phyloP scores from a whole-genome alignment of 1,139 yeast genomes.

The Ogataea hybrid region DNA sequence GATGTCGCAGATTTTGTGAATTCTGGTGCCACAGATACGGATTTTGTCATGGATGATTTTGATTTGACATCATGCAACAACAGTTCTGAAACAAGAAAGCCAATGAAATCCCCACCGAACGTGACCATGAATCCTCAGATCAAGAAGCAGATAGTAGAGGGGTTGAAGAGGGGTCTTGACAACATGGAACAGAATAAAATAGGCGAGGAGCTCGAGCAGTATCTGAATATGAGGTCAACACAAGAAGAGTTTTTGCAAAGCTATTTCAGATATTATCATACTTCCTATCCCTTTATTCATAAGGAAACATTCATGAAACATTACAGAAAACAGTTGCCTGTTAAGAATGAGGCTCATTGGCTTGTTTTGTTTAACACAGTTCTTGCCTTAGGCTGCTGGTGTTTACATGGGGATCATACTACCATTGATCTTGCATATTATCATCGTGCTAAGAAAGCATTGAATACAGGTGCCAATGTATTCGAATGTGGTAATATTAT shows the following conservation, averaged over 20 bases:
- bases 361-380: constrained; percentile 52
- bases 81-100: too few relatives aligned
- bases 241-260: constrained; percentile 39
- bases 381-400: constrained; percentile 63
- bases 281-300: constrained; percentile 60
- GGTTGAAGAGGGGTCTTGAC: constrained; percentile 19
- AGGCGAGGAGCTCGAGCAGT: constrained; percentile 17
- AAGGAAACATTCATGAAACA: constrained; percentile 50
- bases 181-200: constrained; percentile 16
- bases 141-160: constrained; percentile 21
- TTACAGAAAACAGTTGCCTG: constrained; percentile 40
- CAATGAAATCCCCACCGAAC: constrained; percentile 1
- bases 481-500: constrained; percentile 57
- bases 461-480: constrained; percentile 36
- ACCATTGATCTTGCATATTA: constrained; percentile 52
- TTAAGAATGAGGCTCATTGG: constrained; percentile 45
- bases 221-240: constrained; percentile 16
- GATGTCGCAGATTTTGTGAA: constrained; percentile 9
- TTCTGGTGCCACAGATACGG: constrained; percentile 4
- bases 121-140: constrained; percentile 14
- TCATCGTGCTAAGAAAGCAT: constrained; percentile 44
- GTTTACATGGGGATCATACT: constrained; percentile 49
- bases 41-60: constrained; percentile 16
- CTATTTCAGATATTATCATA: constrained; percentile 52
- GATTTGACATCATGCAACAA: constrained; percentile 7